Base-by-base conservation (phyloP, 1,139 yeast genomes). In the Zygoascus meyerae region DNA sequence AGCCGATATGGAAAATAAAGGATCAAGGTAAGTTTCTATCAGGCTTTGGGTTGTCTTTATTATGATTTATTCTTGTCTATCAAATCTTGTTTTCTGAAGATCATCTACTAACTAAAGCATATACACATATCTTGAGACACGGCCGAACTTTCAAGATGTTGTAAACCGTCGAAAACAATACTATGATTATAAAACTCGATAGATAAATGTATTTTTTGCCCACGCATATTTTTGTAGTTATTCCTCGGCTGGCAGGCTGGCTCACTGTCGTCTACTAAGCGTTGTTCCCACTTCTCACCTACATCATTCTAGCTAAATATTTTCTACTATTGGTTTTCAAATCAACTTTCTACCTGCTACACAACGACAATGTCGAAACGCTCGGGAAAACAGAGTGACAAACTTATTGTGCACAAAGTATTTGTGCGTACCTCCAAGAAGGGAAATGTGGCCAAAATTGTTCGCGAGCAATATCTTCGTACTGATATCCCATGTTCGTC, bases 401-500 rank as follows among this genome's bases (percentile, higher is more conserved):
- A 44, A 11, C 42, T 53, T 28, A 51, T 61, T 10, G 58, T 95
- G 0, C 92, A 89, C 54, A 92, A 90, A 65, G 96, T 92, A 15
- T 92, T 86, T 69, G 95, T 92, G 45, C 73, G 96, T 56, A 86
- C 97, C 2, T 60, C 68, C 17, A 76, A 92, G 58, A 81, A 84
- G 55, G 97, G 97, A 10, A 83, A 84, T 46, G 97, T 97, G 5
- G 76, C 90, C 38, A 92, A 92, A 64, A 76, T 94, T 34, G 96
- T 89, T 17, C 77, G 97, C 56, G 98, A 94, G 64, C 97, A 90
- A 64, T 94, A 94, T 63, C 72, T 94, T 48, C 76, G 98, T 63
- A 79, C 79, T 47, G 98, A 94, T 65, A 89, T 94, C 48, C 95
- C 97, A 16, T 92, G 98, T 66, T 79, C 83, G 43, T 86, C 96